Evolutionary conservation across 805 yeast genomes (phyloP), one percentile per base, ranked within the genome.

Genomic region (Barnettozyma siamensis): DNA sequence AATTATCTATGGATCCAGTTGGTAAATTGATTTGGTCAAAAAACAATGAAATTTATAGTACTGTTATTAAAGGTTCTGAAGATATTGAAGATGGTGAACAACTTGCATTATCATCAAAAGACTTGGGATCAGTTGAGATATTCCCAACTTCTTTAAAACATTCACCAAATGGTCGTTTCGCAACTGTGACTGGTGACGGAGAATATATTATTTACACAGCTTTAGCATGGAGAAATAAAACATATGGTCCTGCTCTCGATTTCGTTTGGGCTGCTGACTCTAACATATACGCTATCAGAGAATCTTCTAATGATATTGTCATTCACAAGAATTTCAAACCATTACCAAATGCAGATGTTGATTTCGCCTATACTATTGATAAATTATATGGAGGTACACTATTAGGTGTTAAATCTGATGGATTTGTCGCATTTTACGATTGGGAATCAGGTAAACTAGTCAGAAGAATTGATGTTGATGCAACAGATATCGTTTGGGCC

Each of bases 121-220:
- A 93, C 57, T 70, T 93, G 46, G 99, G 99, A n/a, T 70, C 87
- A 19, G 87, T 91, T 40, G 99, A 93, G 64, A 78, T 91, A 35
- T 93, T 81, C 72, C 98, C 99, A 40, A 83, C 85, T 47, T 75
- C 84, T 45, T 73, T 93, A 57, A 68, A 73, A 37, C 99, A 93
- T 64, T 91, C 98, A 34, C 97, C 98, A 48, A 93, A 93, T 60
- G 99, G 99, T 49, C 80, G 96, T 64, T 93, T 85, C 61, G 97
- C 89, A 31, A 84, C 98, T 21, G 96, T 93, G 37, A 83, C 91
- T 35, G 99, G 99, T 59, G 99, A 93, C 66, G 97, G 96, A 45
- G 99, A 93, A 65, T 91, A 88, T 62, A 87, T 91, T 54, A 83
- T 93, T 41, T 93, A 91, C 66, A 89, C 98, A 2, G 91, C 99